A percentile compares a stretch with the other conserved stretches of the same genome.
Conservation (phyloP, 2,329 filamentous ascomycete genomes). For the Dothistroma pini region DNA sequence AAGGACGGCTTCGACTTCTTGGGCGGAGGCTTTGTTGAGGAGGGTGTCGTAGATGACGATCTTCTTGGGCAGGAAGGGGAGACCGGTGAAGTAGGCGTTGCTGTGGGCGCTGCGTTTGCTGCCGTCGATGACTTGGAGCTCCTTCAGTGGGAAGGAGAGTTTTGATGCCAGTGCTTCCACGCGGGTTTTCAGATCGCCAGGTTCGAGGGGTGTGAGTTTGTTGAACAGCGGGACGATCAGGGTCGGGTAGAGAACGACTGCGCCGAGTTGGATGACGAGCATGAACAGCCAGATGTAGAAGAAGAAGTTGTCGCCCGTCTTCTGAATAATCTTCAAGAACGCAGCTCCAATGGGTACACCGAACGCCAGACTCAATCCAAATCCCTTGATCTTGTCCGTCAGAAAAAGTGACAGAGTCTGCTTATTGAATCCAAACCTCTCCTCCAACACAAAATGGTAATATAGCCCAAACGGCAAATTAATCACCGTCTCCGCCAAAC, state of each 20-base stretch:
- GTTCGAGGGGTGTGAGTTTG: constrained; percentile 88
- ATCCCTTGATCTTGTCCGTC: constrained; percentile 86
- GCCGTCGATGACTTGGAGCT: constrained; percentile 92
- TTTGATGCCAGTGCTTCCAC: constrained; percentile 80
- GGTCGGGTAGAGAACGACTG: constrained; percentile 94
- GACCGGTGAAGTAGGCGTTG: constrained; percentile 93
- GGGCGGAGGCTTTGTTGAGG: constrained; percentile 86
- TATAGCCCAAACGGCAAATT: constrained; percentile 82
- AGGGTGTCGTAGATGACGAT: constrained; percentile 99
- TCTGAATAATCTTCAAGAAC: constrained; percentile 90
- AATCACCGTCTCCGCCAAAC: constrained; percentile 73
- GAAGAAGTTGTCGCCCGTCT: constrained; percentile 92
- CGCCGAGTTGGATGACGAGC: constrained; percentile 83
- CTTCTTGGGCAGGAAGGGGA: constrained; percentile 99
- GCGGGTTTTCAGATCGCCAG: constrained; percentile 79
- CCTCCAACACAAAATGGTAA: constrained; percentile 91
- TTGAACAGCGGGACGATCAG: constrained; percentile 95
- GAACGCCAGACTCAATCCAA: constrained; percentile 73
- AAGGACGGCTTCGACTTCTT: constrained; percentile 91
- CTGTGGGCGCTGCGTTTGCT: constrained; percentile 84
- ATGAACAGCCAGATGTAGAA: constrained; percentile 97
- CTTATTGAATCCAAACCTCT: constrained; percentile 99
- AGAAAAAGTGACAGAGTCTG: constrained; percentile 86
- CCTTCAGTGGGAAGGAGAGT: constrained; percentile 86
- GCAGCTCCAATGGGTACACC: constrained; percentile 85